These are phyloP conservation scores for Phialemonium atrogriseum DNA, from an alignment of 2,329 filamentous ascomycete genomes.

Conservation along the genomic window DNA sequence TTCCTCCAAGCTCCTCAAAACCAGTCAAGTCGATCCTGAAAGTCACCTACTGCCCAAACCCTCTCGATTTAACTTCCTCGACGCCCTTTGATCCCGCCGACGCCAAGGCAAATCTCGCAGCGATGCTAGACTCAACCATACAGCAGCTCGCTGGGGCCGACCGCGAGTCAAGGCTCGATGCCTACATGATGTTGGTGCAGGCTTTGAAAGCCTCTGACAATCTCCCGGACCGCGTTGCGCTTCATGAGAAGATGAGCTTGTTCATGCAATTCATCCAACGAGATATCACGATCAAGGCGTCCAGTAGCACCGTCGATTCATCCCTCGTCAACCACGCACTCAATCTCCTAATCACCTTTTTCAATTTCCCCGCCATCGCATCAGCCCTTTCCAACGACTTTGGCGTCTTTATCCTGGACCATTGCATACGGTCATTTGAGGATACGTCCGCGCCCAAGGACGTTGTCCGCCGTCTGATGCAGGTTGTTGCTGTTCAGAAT, in stretches of 20 bases:
- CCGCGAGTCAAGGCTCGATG: conserved; percentile 67
- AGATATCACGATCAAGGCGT: conserved; percentile 60
- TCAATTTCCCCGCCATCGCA: conserved; percentile 65
- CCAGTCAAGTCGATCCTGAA: conserved; percentile 72
- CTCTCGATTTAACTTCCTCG: conserved; percentile 33
- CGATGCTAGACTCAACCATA: conserved; percentile 78
- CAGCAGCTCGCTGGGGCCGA: conserved; percentile 72
- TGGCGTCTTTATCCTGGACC: conserved; percentile 69
- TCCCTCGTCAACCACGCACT: conserved; percentile 71
- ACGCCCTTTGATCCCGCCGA: conserved; percentile 29
- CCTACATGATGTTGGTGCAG: conserved; percentile 72
- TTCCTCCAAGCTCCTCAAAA: conserved; percentile 27
- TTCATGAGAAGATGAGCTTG: conserved; percentile 67
- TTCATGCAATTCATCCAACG: conserved; percentile 77
- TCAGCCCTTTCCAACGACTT: conserved; percentile 70
- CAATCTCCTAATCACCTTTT: conserved; percentile 67
- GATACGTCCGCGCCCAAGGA: conserved; percentile 65
- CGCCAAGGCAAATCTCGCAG: conserved; percentile 50
- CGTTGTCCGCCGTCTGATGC: conserved; percentile 69
- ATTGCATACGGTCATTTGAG: conserved; percentile 66
- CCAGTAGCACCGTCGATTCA: conserved; percentile 50
- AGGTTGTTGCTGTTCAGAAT: conserved; percentile 70
- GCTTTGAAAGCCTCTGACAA: conserved; percentile 76
- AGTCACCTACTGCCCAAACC: conserved; percentile 42
- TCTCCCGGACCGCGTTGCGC: conserved; percentile 63